phyloP scores from a whole-genome alignment of 129 eudicot genomes.

The Dittrichia graveolens region DNA sequence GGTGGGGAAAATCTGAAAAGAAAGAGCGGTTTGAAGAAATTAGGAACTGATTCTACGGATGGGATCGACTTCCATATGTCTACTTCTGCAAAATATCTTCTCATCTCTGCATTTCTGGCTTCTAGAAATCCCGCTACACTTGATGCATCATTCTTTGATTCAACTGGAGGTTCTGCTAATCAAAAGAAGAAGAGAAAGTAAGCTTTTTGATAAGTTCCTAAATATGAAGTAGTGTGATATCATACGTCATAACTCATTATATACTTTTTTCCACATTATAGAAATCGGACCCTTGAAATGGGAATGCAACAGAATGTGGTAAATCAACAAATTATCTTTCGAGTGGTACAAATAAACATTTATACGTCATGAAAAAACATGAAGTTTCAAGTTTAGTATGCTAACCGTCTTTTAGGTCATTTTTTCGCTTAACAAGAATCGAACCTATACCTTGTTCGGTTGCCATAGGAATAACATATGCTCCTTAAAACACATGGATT shows the following conservation, averaged over 20 bases:
- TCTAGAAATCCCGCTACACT: constrained; percentile 64
- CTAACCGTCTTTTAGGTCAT: neutral
- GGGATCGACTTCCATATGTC: constrained; percentile 42
- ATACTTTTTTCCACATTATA: neutral
- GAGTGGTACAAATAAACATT: neutral
- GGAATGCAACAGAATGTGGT: neutral
- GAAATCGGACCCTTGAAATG: neutral
- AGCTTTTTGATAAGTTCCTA: neutral
- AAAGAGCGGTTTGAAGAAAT: no score
- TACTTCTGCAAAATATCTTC: constrained; percentile 87
- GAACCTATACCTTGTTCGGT: neutral
- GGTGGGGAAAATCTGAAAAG: neutral
- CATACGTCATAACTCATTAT: neutral
- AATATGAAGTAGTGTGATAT: neutral
- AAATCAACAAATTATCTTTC: neutral
- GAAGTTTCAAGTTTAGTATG: neutral
- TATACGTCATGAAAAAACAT: neutral
- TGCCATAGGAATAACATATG: neutral
- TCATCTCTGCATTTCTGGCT: constrained; percentile 89
- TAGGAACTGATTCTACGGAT: constrained; percentile 7
- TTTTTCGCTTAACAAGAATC: neutral
- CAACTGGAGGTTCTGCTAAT: no score
- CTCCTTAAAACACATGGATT: neutral
- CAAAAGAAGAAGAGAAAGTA: no score
- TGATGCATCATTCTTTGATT: no score